Percentiles rank a stretch among this genome's conserved stretches.
These are phyloP conservation scores for Papilionanthe hybrid DNA, from an alignment of 116 monocot genomes.

Conservation along the genomic window DNA sequence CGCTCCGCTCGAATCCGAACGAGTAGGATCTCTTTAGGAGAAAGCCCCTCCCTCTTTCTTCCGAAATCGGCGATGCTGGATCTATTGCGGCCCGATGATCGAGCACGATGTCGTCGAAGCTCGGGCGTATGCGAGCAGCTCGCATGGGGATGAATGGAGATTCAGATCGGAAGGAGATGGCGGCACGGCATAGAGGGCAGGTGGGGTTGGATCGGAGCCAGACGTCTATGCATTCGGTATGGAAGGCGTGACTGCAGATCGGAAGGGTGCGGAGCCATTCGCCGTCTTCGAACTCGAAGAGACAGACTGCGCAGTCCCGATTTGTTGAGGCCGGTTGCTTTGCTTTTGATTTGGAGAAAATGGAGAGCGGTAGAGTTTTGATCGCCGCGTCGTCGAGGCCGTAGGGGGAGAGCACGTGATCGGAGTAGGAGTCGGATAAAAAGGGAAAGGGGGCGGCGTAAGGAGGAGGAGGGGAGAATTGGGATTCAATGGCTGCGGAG, in stretches of 20 bases:
- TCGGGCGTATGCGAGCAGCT: slow-evolving; percentile 73
- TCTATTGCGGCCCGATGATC: slow-evolving; percentile 17
- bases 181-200: slow-evolving; percentile 89
- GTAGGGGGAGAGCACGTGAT: slow-evolving; percentile 55
- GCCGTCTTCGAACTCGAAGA: slow-evolving; percentile 83
- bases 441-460: neutral
- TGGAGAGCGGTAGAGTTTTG: slow-evolving; percentile 60
- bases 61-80: slow-evolving; percentile 5
- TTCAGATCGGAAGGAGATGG: slow-evolving; percentile 37
- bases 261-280: slow-evolving; percentile 82
- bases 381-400: slow-evolving; percentile 90
- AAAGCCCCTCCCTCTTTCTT: slow-evolving; percentile 19
- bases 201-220: slow-evolving; percentile 93
- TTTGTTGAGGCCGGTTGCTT: slow-evolving; percentile 17
- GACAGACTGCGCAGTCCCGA: slow-evolving; percentile 89
- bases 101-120: slow-evolving; percentile 68
- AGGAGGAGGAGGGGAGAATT: slow-evolving; percentile 4
- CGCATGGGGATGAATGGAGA: slow-evolving; percentile 71
- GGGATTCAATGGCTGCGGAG: slow-evolving; percentile 18
- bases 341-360: slow-evolving; percentile 39
- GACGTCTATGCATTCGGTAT: slow-evolving; percentile 92
- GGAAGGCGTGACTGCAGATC: slow-evolving; percentile 81
- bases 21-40: slow-evolving; percentile 80
- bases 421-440: slow-evolving; percentile 20
- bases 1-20: slow-evolving; percentile 81